phyloP scores from a whole-genome alignment of 2,329 filamentous ascomycete genomes.

The Penicillium verrucosum region DNA sequence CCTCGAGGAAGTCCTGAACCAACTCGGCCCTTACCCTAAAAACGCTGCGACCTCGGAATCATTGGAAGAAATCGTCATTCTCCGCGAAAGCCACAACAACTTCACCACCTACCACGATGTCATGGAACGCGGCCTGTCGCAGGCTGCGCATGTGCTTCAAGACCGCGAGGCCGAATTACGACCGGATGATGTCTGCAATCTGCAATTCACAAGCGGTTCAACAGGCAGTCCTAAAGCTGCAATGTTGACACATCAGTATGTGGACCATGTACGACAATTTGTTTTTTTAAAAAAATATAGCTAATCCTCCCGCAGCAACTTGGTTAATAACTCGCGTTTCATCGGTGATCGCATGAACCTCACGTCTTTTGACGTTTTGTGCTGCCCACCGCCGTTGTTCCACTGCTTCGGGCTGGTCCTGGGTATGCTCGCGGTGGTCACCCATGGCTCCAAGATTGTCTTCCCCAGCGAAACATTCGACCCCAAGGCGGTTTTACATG shows the following conservation, averaged over 20 bases:
- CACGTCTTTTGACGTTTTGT: slow-evolving; percentile 64
- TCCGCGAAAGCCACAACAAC: slow-evolving; percentile 53
- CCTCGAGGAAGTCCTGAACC: slow-evolving; percentile 58
- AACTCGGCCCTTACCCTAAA: slow-evolving; percentile 44
- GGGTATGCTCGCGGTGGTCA: slow-evolving; percentile 68
- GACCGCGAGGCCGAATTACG: slow-evolving; percentile 55
- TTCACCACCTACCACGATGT: slow-evolving; percentile 62
- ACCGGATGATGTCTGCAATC: slow-evolving; percentile 66
- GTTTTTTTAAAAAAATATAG: background rate
- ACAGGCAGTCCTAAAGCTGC: slow-evolving; percentile 71
- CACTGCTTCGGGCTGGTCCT: slow-evolving; percentile 82
- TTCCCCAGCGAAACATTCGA: slow-evolving; percentile 75
- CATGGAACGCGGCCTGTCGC: slow-evolving; percentile 50
- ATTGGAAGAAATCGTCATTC: slow-evolving; percentile 56
- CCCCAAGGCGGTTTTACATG: slow-evolving; percentile 61
- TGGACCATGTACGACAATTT: background rate
- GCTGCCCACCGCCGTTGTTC: slow-evolving; percentile 79
- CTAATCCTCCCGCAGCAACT: slow-evolving; percentile 31
- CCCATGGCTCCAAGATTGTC: slow-evolving; percentile 72
- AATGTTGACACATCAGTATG: slow-evolving; percentile 68
- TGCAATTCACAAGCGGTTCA: slow-evolving; percentile 73
- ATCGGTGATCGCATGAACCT: slow-evolving; percentile 73
- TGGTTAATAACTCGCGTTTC: slow-evolving; percentile 64
- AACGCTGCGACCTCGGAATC: slow-evolving; percentile 33
- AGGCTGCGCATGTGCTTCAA: slow-evolving; percentile 52